A percentile compares a stretch with the other conserved stretches of the same genome.
Evolutionary conservation across 352 stramenopile genomes (phyloP).

Genomic region (Phytopythium vexans): DNA sequence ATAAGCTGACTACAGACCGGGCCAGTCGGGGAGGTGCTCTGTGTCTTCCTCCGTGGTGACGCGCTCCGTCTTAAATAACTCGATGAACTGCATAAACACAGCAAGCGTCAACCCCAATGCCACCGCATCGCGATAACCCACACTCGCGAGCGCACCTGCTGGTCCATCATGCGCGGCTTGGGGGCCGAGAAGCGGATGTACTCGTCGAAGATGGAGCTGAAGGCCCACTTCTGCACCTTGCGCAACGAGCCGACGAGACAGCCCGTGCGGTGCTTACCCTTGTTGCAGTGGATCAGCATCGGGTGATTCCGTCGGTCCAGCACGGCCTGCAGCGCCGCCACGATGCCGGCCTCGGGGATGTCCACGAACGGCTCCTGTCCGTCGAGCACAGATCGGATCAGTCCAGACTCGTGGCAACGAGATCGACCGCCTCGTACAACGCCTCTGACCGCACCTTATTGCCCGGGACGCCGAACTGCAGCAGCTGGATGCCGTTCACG

Average conservation of each 20-base stretch:
- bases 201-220: slow-evolving; percentile 83
- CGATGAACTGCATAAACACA: slow-evolving; percentile 57
- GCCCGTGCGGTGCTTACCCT: slow-evolving; percentile 84
- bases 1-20: slow-evolving; percentile 28
- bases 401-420: too few species aligned
- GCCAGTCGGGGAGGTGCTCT: slow-evolving; percentile 66
- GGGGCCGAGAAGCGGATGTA: slow-evolving; percentile 84
- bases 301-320: slow-evolving; percentile 84
- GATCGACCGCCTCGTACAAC: slow-evolving; percentile 3
- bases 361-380: slow-evolving; percentile 79
- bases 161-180: slow-evolving; percentile 87
- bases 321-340: slow-evolving; percentile 65
- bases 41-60: slow-evolving; percentile 46
- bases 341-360: slow-evolving; percentile 80
- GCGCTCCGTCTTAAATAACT: slow-evolving; percentile 80
- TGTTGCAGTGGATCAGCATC: slow-evolving; percentile 89
- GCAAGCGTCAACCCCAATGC: slow-evolving; percentile 4
- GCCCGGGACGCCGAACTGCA: slow-evolving; percentile 82
- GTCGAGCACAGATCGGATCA: slow-evolving; percentile 3
- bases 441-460: slow-evolving; percentile 51
- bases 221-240: slow-evolving; percentile 81
- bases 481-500: slow-evolving; percentile 71
- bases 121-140: not conserved
- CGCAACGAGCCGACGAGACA: slow-evolving; percentile 75
- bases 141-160: slow-evolving; percentile 40